A percentile compares a stretch with the other conserved stretches of the same genome.
Conservation (phyloP, 192 early-diverging fungal species). For the Coemansia sp. region DNA sequence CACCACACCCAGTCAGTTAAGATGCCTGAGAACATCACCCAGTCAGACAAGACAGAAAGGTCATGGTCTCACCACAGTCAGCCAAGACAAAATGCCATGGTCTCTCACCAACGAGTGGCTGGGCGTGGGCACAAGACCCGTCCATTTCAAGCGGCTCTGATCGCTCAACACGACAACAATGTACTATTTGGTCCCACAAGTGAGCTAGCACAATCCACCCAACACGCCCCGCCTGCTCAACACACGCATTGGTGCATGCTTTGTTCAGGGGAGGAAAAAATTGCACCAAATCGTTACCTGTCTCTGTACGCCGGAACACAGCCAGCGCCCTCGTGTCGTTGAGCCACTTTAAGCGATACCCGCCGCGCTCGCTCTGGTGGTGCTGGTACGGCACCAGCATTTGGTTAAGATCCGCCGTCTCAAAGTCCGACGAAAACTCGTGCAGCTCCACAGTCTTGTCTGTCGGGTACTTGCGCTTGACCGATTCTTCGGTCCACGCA, state of each 20-base stretch:
- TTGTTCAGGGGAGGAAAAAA: background rate
- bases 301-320: conserved; percentile 54
- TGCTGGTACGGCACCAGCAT: conserved; percentile 60
- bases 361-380: conserved; percentile 51
- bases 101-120: background rate
- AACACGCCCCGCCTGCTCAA: background rate
- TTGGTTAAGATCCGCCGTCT: conserved; percentile 56
- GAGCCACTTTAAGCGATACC: conserved; percentile 59
- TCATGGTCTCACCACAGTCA: background rate
- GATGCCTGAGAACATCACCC: background rate
- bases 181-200: background rate
- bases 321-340: conserved; percentile 54
- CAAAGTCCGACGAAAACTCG: conserved; percentile 54
- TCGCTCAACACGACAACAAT: conserved; percentile 2
- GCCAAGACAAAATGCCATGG: background rate
- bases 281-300: conserved; percentile 25
- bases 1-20: background rate
- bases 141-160: background rate
- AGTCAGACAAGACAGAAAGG: background rate
- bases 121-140: background rate
- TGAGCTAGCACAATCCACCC: background rate
- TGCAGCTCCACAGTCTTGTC: conserved; percentile 56
- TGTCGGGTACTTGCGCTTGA: conserved; percentile 54
- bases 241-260: background rate
- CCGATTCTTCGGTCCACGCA: conserved; percentile 52